A percentile compares a stretch with the other conserved stretches of the same genome.
Evolutionary conservation across 176 grass and related monocot species (phyloP).

Genomic region (Poa pratensis): DNA sequence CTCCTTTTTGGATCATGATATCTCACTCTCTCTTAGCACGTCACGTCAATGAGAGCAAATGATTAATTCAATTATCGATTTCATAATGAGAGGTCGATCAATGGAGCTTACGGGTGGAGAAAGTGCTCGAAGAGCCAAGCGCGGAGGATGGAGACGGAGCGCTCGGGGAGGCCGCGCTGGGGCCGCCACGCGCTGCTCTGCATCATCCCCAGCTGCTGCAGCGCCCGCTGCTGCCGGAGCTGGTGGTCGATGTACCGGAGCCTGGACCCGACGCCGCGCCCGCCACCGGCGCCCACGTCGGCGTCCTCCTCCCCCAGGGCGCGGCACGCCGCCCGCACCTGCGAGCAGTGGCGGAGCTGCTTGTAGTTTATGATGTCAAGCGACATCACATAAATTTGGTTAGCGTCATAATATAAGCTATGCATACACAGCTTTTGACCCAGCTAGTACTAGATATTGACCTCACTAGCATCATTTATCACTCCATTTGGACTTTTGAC

Average conservation of each 20-base stretch:
- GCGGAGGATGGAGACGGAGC: slow-evolving; percentile 94
- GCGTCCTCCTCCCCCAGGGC: slow-evolving; percentile 71
- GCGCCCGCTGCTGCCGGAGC: slow-evolving; percentile 88
- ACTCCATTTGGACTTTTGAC: too few species aligned
- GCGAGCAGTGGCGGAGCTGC: too few species aligned
- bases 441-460: too few species aligned
- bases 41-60: not conserved
- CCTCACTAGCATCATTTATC: too few species aligned
- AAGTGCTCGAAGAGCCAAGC: slow-evolving; percentile 99
- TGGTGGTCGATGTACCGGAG: slow-evolving; percentile 97
- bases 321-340: slow-evolving; percentile 72
- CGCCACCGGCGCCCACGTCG: slow-evolving; percentile 47
- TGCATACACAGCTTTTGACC: too few species aligned
- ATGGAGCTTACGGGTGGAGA: slow-evolving; percentile 78
- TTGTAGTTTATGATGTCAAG: too few species aligned
- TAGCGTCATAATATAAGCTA: too few species aligned
- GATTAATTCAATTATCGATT: not conserved
- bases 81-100: not conserved
- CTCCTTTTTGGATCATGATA: not conserved
- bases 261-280: slow-evolving; percentile 57
- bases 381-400: too few species aligned
- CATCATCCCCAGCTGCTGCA: slow-evolving; percentile 98
- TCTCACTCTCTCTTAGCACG: not conserved
- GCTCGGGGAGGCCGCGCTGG: slow-evolving; percentile 87
- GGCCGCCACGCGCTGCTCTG: slow-evolving; percentile 96